Percentiles rank a stretch among this genome's conserved stretches.
Conservation (phyloP, 2,329 filamentous ascomycete species). For the Trichoderma aggressivum region DNA sequence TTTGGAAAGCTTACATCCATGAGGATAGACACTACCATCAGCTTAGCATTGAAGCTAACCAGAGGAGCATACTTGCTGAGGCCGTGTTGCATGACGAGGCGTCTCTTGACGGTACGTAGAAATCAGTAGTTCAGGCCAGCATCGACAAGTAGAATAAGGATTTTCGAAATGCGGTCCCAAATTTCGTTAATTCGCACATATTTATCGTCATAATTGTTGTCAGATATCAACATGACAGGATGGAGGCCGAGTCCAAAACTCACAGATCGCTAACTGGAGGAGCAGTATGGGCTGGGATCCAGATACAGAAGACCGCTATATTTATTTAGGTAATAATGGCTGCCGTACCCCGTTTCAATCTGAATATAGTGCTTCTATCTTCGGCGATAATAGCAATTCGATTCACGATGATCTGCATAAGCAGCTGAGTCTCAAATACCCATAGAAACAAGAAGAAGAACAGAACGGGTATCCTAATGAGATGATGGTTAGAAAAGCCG, state of each 20-base stretch:
- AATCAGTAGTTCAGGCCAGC: conserved; percentile 53
- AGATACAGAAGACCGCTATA: conserved; percentile 51
- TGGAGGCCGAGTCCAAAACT: background rate
- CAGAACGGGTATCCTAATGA: background rate
- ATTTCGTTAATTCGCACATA: conserved; percentile 44
- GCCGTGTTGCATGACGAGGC: conserved; percentile 42
- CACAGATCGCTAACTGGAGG: background rate
- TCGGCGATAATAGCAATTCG: conserved; percentile 42
- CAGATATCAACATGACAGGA: background rate
- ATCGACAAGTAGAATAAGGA: conserved; percentile 49
- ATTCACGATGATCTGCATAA: conserved; percentile 46
- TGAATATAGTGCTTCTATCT: conserved; percentile 28
- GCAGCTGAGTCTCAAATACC: conserved; percentile 35
- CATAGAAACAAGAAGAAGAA: conserved; percentile 3
- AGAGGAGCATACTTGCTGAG: conserved; percentile 50
- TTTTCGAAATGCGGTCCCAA: conserved; percentile 53
- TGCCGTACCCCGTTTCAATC: conserved; percentile 47
- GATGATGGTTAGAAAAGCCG: background rate
- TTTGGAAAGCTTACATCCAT: conserved; percentile 41
- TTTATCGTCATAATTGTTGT: conserved; percentile 16
- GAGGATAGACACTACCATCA: conserved; percentile 47
- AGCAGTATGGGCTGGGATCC: conserved; percentile 45
- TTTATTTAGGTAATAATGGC: conserved; percentile 47
- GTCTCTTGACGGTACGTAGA: conserved; percentile 43
- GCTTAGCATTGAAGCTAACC: conserved; percentile 47